Evolutionary conservation across 75 land plant genomes (phyloP), one percentile per base, ranked within the genome.

Genomic region (Larix kaempferi): DNA sequence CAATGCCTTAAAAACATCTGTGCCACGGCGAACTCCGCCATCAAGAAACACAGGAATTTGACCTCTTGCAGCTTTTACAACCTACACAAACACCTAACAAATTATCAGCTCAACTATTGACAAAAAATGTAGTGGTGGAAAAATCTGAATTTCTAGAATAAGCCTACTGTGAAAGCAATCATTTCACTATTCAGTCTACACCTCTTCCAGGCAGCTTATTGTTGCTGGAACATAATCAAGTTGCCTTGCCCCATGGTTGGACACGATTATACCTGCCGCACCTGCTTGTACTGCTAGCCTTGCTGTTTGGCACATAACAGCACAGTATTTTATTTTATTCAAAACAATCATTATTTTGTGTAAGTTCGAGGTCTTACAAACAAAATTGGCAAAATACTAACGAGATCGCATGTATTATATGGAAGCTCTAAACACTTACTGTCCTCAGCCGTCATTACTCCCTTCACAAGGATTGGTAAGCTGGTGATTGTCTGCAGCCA

Each of bases 11-110:
- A 95, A 92, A 73, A 90, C 96, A 85, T 96, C 99, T 39, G 99
- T 96, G 63, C 99, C 99, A 74, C 99, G 92, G 1, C 99, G 91
- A 52, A 96, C 90, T 2, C 99, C 99, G 44, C 99, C 99, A 85
- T 96, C 99, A 54, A 96, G 89, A 80, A 96, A 96, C 65, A 96
- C 99, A 22, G 99, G 99, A 62, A 95, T 82, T 67, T 89, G 81
- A 23, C 99, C 99, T 59, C 82, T 84, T 60, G 95, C 98, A 58
- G 98, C 99, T 85, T 89, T 83, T n/a, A 94, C 99, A 69, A 96
- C 98, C 98, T 95, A 74, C 25, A 71, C 57, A 21, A 25, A 25
- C 14, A 67, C 49, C 19, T 29, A 55, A 79, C 10, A 8, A 49
- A 49, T 21, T 19, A 60, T 60, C 22, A 60, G 62, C 22, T 60